Percentiles rank a stretch among this genome's conserved stretches.
Conservation (phyloP, 305 asterid species). For the Fraxinus sp. region DNA sequence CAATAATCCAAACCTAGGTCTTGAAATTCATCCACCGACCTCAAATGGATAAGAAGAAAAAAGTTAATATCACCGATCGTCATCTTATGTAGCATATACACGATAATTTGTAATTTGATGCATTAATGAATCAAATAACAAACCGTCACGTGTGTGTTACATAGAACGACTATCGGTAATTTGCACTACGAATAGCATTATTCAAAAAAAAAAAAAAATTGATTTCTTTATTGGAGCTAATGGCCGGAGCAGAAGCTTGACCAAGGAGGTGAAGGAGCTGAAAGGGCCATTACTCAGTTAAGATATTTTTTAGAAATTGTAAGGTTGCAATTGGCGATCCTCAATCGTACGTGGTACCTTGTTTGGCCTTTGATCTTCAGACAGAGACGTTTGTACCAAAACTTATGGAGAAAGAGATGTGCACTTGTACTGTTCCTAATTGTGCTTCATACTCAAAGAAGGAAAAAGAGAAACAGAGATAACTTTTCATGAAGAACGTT, state of each 20-base stretch:
- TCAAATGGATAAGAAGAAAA: too few species aligned
- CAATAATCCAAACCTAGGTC: too few species aligned
- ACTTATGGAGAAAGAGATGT: neutral
- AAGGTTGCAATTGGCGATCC: neutral
- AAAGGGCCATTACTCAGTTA: neutral
- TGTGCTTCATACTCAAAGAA: neutral
- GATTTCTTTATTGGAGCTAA: too few species aligned
- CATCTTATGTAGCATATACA: too few species aligned
- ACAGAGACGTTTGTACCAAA: neutral
- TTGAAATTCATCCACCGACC: too few species aligned
- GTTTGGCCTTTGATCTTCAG: neutral
- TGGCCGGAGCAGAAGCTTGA: neutral
- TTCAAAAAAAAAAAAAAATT: too few species aligned
- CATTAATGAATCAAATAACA: too few species aligned
- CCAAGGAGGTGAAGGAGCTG: neutral
- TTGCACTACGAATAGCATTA: too few species aligned
- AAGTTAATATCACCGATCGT: too few species aligned
- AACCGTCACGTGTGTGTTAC: too few species aligned
- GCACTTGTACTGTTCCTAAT: neutral
- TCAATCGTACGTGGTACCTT: neutral
- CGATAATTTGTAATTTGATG: too few species aligned
- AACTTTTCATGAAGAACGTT: constrained; percentile 2
- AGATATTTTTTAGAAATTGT: neutral
- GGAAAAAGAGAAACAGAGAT: neutral
- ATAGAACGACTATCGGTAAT: too few species aligned